Base-by-base conservation (phyloP, 805 yeast genomes). In the Sugiyamaella boreocaroliniensis region DNA sequence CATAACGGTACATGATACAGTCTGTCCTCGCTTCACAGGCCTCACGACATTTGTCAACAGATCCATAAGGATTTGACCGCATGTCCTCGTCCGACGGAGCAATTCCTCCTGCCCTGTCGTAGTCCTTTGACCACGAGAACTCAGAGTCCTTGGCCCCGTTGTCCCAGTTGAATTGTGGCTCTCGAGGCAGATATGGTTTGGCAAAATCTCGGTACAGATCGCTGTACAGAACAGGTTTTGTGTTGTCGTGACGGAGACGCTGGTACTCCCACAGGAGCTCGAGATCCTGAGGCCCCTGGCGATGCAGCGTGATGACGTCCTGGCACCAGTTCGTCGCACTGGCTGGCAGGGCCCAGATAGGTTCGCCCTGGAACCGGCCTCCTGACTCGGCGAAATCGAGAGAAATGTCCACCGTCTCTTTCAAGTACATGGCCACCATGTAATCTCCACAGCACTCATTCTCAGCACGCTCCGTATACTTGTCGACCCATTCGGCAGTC, bases 391-490 rank as follows among this genome's bases (percentile, higher is more conserved):
- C 40, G 37, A 42, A 49, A 34, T 54, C 57, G 29, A 54, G 26
- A 2, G 42, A 34, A 40, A 52, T 47, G 26, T 52, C 52, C 4
- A 57, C 58, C 37, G 49, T 56, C 9, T 57, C 61, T 1, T 43
- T 29, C 9, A 68, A 58, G 34, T 58, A 58, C 45, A 52, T 48
- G 10, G 68, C 66, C 8, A 68, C 57, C 42, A 67, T 61, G 42
- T 61, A 58, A 48, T 69, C 73, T 8, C 73, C 73, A 47, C 71
- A 69, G 61, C 71, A 68, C n/a, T 57, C 56, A 5, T 62, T 63
- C 19, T 56, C 64, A 12, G 57, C 50, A 11, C 53, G 56, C 9
- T 10, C 44, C 14, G 55, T 51, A 32, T 48, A 51, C 26, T 51
- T 18, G 15, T 45, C 48, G 14, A 54, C 55, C 42, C 50, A 32